Evolutionary conservation across 805 yeast species (phyloP), one percentile per base, ranked within the genome.

Genomic region (Teunomyces pallodes): DNA sequence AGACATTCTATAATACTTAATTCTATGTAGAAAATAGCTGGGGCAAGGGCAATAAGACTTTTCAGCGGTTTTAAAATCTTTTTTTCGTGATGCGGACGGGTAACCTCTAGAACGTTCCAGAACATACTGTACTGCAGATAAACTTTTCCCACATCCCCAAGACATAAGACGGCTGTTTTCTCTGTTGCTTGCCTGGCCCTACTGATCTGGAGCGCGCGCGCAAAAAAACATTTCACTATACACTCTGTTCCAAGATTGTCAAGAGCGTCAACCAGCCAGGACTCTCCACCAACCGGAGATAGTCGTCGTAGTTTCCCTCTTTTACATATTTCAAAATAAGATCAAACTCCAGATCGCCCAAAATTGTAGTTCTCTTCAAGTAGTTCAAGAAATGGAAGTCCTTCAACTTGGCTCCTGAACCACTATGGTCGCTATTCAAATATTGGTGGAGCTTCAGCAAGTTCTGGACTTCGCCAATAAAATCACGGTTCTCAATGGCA

Each of bases 201-300:
- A 32, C 35, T 31, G 13, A 9, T 31, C 35, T 2, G 7, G 13
- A 6, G 6, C 40, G 13, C n/a, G n/a, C 27, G 13, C 26, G 4
- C 28, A 36, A 36, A 12, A 24, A 9, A 17, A 36, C 17, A 16
- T 17, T 36, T 9, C 39, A 36, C 44, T 48, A 58, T 3, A 46
- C 53, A 46, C 72, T 66, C 28, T 70, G 75, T 47, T 72, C 76
- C 43, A 72, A 50, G 24, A 73, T 71, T 35, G 90, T 80, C 30
- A 83, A 62, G 49, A 90, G 68, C 1, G 96, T 87, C 74, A 84
- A 86, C 96, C 96, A 90, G 1, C 94, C 94, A 0, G 87, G 83
- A 24, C 80, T 64, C 51, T 84, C 83, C 20, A 84, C 66, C 44
- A 86, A 67, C 46, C 70, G 72, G 50, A 78, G 73, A 46, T 76